Evolutionary conservation across 352 stramenopile species (phyloP).

Genomic region (Saprolegnia parasitica): DNA sequence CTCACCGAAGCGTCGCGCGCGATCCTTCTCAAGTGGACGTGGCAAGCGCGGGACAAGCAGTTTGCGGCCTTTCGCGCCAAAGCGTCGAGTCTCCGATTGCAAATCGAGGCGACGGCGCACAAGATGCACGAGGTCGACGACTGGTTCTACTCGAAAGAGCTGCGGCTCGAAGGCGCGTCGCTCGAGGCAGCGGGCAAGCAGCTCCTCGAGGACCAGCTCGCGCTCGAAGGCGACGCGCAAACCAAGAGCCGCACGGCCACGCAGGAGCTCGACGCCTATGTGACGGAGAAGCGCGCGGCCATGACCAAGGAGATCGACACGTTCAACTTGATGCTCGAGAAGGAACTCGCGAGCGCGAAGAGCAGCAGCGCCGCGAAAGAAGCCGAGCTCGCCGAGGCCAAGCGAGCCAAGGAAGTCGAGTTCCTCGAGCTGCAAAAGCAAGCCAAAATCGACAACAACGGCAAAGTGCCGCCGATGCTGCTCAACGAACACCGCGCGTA

Average conservation of each 20-base stretch:
- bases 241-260: constrained; percentile 79
- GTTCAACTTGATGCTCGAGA: constrained; percentile 61
- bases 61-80: constrained; percentile 44
- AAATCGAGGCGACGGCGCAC: constrained; percentile 48
- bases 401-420: constrained; percentile 70
- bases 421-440: constrained; percentile 62
- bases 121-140: constrained; percentile 90
- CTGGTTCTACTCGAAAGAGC: constrained; percentile 89
- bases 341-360: constrained; percentile 46
- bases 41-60: constrained; percentile 60
- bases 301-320: constrained; percentile 49
- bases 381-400: constrained; percentile 64
- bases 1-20: constrained; percentile 78
- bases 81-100: constrained; percentile 50
- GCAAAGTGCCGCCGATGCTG: constrained; percentile 49
- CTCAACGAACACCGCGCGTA: constrained; percentile 80
- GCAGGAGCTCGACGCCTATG: constrained; percentile 72
- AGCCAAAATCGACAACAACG: constrained; percentile 55
- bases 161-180: constrained; percentile 73
- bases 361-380: constrained; percentile 58
- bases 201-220: constrained; percentile 51
- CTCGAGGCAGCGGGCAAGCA: constrained; percentile 53
- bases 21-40: constrained; percentile 72
- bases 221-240: constrained; percentile 71
- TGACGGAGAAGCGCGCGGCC: constrained; percentile 58